phyloP scores from a whole-genome alignment of 1,284 basidiomycete genomes.

The Leccinum fuscescens region DNA sequence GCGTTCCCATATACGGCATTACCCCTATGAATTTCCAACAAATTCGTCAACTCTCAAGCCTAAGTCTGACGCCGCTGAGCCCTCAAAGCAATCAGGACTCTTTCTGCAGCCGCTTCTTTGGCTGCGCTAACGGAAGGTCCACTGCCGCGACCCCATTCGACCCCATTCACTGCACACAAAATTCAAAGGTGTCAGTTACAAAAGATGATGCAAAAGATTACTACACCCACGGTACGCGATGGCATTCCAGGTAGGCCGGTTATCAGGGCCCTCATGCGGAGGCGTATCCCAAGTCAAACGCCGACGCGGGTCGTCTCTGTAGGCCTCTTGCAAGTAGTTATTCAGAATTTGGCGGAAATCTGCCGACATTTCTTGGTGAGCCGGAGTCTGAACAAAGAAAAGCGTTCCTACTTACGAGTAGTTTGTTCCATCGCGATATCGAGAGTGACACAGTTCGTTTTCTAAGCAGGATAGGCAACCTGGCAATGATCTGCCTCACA shows the following conservation, averaged over 20 bases:
- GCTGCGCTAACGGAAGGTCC: conserved; percentile 22
- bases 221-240: conserved; percentile 25
- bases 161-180: conserved; percentile 18
- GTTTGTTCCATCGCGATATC: conserved; percentile 11
- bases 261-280: conserved; percentile 18
- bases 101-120: conserved; percentile 25
- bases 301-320: conserved; percentile 16
- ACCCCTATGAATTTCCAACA: conserved; percentile 16
- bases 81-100: conserved; percentile 19
- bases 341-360: conserved; percentile 27
- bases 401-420: conserved; percentile 15
- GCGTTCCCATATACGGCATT: conserved; percentile 15
- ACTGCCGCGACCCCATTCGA: conserved; percentile 31
- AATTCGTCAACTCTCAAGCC: background rate
- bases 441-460: background rate
- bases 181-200: background rate
- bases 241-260: conserved; percentile 28
- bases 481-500: background rate
- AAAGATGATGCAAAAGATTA: background rate
- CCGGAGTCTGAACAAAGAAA: background rate
- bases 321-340: conserved; percentile 22
- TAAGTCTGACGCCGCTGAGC: background rate
- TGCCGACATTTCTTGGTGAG: conserved; percentile 10
- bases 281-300: conserved; percentile 24
- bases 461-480: background rate